Conservation (phyloP, 768 basidiomycete genomes). For the Phlebiopsis gigantea region DNA sequence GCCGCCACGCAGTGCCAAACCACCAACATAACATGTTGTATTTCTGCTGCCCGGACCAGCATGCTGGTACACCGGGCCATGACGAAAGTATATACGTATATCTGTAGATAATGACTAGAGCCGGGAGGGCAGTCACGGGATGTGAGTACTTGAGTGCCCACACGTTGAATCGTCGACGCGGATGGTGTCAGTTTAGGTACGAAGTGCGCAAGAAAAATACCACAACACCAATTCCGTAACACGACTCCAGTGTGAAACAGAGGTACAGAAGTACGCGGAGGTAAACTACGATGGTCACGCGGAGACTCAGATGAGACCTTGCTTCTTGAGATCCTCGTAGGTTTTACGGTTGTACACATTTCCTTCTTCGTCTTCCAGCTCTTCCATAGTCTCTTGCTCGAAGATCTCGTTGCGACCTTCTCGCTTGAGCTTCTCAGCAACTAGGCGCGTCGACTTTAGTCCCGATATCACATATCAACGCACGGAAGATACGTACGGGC, state of each 20-base stretch:
- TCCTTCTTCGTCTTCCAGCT: constrained; percentile 96
- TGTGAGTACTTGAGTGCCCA: too few relatives aligned
- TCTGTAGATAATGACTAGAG: too few relatives aligned
- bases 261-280: constrained; percentile 2
- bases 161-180: too few relatives aligned
- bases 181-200: too few relatives aligned
- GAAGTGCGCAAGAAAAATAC: too few relatives aligned
- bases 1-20: constrained; percentile 31
- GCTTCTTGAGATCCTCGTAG: constrained; percentile 96
- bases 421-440: constrained; percentile 95
- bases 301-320: constrained; percentile 68
- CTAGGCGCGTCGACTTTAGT: constrained; percentile 35
- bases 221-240: too few relatives aligned
- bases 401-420: constrained; percentile 95
- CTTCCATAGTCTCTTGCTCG: constrained; percentile 93
- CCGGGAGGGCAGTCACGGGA: too few relatives aligned
- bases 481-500: constrained; percentile 55
- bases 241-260: neutral
- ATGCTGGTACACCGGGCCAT: too few relatives aligned
- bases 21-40: too few relatives aligned
- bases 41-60: too few relatives aligned
- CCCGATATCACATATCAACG: neutral
- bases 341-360: constrained; percentile 98
- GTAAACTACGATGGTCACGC: constrained; percentile 1
- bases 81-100: too few relatives aligned